phyloP scores from a whole-genome alignment of 2,329 filamentous ascomycete genomes.

The Plectosphaerella plurivora region DNA sequence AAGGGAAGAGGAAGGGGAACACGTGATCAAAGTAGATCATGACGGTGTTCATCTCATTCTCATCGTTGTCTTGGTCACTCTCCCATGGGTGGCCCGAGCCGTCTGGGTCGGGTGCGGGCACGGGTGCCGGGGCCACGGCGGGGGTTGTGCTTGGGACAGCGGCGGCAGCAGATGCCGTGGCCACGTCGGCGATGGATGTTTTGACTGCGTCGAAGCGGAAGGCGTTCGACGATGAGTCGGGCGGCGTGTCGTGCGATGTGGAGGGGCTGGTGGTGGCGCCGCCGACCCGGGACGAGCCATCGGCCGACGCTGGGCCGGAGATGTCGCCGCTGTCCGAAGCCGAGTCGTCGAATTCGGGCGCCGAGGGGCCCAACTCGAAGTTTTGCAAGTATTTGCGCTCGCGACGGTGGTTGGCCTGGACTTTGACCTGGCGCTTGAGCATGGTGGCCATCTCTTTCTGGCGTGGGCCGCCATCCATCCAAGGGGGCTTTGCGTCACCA shows the following conservation, averaged over 20 bases:
- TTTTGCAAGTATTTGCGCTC: conserved; percentile 43
- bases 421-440: conserved; percentile 17
- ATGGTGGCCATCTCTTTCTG: conserved; percentile 17
- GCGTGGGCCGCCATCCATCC: conserved; percentile 43
- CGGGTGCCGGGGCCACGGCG: conserved; percentile 1
- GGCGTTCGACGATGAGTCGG: conserved; percentile 6
- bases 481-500: conserved; percentile 46
- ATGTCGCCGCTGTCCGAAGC: conserved; percentile 7
- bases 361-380: conserved; percentile 17
- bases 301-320: conserved; percentile 6
- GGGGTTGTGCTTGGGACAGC: neutral
- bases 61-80: neutral
- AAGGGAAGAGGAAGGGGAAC: conserved; percentile 59
- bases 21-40: conserved; percentile 60
- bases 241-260: conserved; percentile 6
- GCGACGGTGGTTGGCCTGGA: conserved; percentile 19
- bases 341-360: conserved; percentile 3
- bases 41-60: conserved; percentile 31
- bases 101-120: conserved; percentile 1
- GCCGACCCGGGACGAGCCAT: conserved; percentile 6
- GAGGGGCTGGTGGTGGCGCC: conserved; percentile 8
- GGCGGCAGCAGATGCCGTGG: neutral
- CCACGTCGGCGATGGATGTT: conserved; percentile 10
- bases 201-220: conserved; percentile 11
- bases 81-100: neutral